Evolutionary conservation across 208 protist genomes (phyloP).

Genomic region (Polymyxa betae): DNA sequence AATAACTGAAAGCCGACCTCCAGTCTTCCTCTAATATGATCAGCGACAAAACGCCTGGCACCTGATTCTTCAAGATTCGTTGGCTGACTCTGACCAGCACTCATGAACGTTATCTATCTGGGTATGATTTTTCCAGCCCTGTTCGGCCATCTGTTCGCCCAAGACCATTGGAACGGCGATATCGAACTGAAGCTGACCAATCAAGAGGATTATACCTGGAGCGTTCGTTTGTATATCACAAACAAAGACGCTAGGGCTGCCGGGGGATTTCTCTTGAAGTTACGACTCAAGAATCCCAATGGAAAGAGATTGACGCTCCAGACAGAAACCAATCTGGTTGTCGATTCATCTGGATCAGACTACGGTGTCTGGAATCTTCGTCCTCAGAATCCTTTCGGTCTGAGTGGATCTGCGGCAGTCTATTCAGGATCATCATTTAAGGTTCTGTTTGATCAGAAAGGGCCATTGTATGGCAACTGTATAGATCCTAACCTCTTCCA

Average conservation of each 20-base stretch:
- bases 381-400: background rate
- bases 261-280: background rate
- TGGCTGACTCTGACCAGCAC: no score
- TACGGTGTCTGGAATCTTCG: background rate
- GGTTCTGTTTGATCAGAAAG: conserved; percentile 16
- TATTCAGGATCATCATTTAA: conserved; percentile 23
- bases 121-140: background rate
- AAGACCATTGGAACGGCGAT: background rate
- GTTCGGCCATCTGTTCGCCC: background rate
- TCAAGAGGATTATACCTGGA: conserved; percentile 36
- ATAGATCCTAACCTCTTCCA: background rate
- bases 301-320: background rate
- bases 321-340: background rate
- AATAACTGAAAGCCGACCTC: no score
- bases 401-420: background rate
- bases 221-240: background rate
- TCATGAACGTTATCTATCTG: no score
- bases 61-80: no score
- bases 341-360: background rate
- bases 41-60: no score
- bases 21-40: no score
- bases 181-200: conserved; percentile 12
- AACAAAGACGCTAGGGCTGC: conserved; percentile 33
- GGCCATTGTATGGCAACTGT: background rate
- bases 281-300: background rate